Evolutionary conservation across 371 early-diverging fungal genomes (phyloP), one percentile per base, ranked within the genome.

Genomic region (Saksenaea vasiformis): DNA sequence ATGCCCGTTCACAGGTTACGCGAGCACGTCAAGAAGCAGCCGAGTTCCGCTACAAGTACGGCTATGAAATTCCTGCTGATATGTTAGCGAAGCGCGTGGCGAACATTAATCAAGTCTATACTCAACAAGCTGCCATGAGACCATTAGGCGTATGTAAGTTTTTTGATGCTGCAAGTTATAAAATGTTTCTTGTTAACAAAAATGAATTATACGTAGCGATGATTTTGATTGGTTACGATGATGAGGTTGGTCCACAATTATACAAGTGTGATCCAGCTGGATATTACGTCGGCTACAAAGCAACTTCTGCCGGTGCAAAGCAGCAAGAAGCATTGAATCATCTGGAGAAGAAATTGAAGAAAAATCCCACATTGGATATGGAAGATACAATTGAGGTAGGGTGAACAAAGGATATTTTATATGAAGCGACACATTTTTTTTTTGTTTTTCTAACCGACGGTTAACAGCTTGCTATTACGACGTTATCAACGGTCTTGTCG

Each of bases 221-320:
- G 95, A 96, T 97, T 60, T 76, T 99, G 64, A 92, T 97, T 66
- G 98, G 96, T 36, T 86, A 90, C 74, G 99, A 99, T 72, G 95
- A 93, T 61, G 99, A 99, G 78, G 82, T 85, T 51, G 98, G 98
- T 37, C 97, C 98, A 35, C 95, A 95, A 73, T 84, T 99, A 56
- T 99, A 90, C 89, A 98, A 99, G 78, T 90, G 91, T 61, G 98
- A 99, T 73, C 99, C 99, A 41, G 97, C 99, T 54, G 99, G 99
- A 36, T 97, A 96, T 76, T 98, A 88, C 86, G 93, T 95, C 54
- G 97, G 97, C 34, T 98, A 94, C 83, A 92, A 91, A 77, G 99
- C 98, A 19, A 95, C 97, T 1, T 86, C 95, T 5, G 97, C 98
- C 5, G 99, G 99, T n/a, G 92, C 95, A 14, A 99, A 99, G 75